Evolutionary conservation across 768 basidiomycete genomes (phyloP), one percentile per base, ranked within the genome.

Genomic region (Boletellus ananas): DNA sequence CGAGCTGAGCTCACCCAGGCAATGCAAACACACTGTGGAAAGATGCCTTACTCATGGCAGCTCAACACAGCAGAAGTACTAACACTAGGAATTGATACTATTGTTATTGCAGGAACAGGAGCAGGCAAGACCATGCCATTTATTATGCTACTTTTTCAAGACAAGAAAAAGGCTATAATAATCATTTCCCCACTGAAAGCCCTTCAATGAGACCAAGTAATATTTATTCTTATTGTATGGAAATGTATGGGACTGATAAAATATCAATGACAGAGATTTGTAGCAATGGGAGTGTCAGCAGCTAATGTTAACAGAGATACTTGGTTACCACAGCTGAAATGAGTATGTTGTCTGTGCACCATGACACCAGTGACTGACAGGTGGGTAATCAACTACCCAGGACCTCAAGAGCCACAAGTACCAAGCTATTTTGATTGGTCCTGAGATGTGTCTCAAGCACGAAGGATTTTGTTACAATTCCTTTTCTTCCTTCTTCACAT

Each of bases 401-500:
- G 34, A 34, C 38, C 8, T 21, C 11, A 14, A 34, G 29, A 31
- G 33, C 16, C 48, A 49, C 51, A 47, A 34, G 11, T 51, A 45
- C 27, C 51, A 53, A 42, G 47, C 45, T 29, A 45, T 47, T 0
- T 47, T 34, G 20, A 63, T 68, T 0, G 73, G 70, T 6, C 72
- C 74, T 0, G 72, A 76, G 47, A 72, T 74, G 72, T 70, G 68
- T 20, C 59, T 72, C 23, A 48, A 65, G 48, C 65, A 74, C 54
- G 34, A 51, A 2, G 50, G 20, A 1, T 71, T 72, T 48, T n/a
- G n/a, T n/a, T n/a, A n/a, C n/a, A n/a, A n/a, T n/a, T n/a, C n/a
- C n/a, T n/a, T n/a, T n/a, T n/a, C n/a, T n/a, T n/a, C n/a, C n/a
- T n/a, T n/a, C n/a, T n/a, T n/a, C n/a, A n/a, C n/a, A n/a, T n/a